Conservation (phyloP, 2,329 filamentous ascomycete genomes). For the Pseudogymnoascus sp. region DNA sequence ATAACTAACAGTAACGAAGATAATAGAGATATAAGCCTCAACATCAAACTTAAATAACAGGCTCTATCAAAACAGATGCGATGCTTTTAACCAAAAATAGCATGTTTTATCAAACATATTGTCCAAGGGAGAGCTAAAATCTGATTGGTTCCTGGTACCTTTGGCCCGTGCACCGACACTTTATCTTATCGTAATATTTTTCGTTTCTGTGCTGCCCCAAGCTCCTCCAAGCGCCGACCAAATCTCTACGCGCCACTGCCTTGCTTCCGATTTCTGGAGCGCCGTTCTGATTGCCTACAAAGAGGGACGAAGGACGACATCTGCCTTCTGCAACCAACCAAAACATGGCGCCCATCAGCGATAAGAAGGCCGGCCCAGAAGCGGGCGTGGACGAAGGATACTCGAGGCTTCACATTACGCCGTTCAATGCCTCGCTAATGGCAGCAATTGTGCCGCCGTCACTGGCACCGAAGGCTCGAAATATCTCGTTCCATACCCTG, state of each 20-base stretch:
- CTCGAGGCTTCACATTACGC: conserved; percentile 76
- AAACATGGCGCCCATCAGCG: background rate
- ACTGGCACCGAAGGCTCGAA: conserved; percentile 58
- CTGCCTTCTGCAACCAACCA: background rate
- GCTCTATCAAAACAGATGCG: background rate
- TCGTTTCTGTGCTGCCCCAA: conserved; percentile 6
- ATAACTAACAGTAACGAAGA: background rate
- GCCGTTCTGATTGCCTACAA: background rate
- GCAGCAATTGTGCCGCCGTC: conserved; percentile 64
- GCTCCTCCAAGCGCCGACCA: background rate
- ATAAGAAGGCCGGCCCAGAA: background rate
- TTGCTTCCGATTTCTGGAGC: background rate
- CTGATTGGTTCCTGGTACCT: conserved; percentile 4
- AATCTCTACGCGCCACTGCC: background rate
- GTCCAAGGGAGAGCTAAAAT: background rate
- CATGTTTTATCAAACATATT: background rate
- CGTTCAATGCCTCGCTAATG: conserved; percentile 69
- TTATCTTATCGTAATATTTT: conserved; percentile 6
- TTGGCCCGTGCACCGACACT: background rate
- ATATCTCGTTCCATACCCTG: conserved; percentile 81
- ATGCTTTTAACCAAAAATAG: background rate
- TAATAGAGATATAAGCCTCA: background rate
- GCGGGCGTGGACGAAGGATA: conserved; percentile 19
- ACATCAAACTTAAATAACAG: background rate
- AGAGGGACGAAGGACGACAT: background rate